Conservation (phyloP, 371 early-diverging fungal genomes). For the Zopfochytrium polystomum region DNA sequence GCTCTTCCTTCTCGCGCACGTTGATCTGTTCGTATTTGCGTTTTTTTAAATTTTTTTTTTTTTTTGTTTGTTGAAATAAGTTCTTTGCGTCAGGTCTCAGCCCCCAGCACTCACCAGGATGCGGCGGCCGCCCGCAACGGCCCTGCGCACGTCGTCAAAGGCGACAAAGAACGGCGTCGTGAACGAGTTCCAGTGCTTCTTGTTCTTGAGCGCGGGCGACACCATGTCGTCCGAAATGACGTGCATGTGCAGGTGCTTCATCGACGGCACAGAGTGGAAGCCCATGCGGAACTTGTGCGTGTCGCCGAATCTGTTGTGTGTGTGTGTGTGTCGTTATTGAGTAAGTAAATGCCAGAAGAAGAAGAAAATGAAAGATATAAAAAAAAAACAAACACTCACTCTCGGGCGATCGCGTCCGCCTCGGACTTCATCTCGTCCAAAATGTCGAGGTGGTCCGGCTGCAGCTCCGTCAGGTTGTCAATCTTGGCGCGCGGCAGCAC, state of each 20-base stretch:
- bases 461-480: slow-evolving; percentile 37
- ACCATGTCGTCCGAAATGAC: slow-evolving; percentile 59
- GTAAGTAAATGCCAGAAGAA: no score
- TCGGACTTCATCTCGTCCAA: slow-evolving; percentile 29
- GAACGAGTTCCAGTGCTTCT: slow-evolving; percentile 65
- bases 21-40: slow-evolving; percentile 27
- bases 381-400: slow-evolving; percentile 2
- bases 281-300: slow-evolving; percentile 50
- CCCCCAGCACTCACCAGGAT: slow-evolving; percentile 27
- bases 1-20: slow-evolving; percentile 13
- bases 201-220: slow-evolving; percentile 46
- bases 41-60: not conserved
- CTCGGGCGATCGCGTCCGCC: slow-evolving; percentile 23
- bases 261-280: slow-evolving; percentile 60
- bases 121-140: slow-evolving; percentile 31
- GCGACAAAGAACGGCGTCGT: slow-evolving; percentile 52
- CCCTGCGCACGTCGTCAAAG: slow-evolving; percentile 31
- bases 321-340: slow-evolving; percentile 3
- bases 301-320: slow-evolving; percentile 2
- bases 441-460: slow-evolving; percentile 23
- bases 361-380: not conserved
- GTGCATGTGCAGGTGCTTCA: slow-evolving; percentile 63
- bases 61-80: not conserved
- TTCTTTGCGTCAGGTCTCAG: not conserved
- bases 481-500: slow-evolving; percentile 47